Evolutionary conservation across 2,329 filamentous ascomycete species (phyloP), one percentile per base, ranked within the genome.

Genomic region (Arthrobotrys entomopaga): DNA sequence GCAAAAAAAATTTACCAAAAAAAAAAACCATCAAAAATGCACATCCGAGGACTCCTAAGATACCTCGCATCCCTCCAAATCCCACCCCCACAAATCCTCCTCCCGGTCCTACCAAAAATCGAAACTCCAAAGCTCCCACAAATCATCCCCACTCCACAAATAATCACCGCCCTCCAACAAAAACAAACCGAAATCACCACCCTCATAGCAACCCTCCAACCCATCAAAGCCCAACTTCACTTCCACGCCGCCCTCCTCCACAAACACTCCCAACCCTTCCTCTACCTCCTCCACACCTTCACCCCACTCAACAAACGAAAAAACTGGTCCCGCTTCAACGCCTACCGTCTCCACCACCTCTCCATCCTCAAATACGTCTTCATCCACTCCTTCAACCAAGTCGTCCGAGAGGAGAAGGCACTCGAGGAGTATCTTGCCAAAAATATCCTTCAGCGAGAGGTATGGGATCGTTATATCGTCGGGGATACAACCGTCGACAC

Each of bases 261-360:
- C 29, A 56, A 48, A n/a, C 69, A 73, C 50, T 66, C 69, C 1
- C 61, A 54, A 19, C 49, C 69, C 0, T 64, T 74, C n/a, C 52
- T 74, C 20, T 74, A 66, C 57, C 42, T 67, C 48, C 34, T 74
- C n/a, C 42, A 63, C 1, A 34, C 22, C 13, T 74, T 58, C n/a
- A n/a, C 50, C 16, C 57, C 63, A 6, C 19, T 26, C 2, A 34
- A 54, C 13, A 26, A 40, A 13, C 43, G 58, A 16, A 52, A 59
- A 13, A 22, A 63, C 34, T 74, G 70, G 70, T 13, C 34, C 16
- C 22, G 6, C 22, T 74, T 74, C 56, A 38, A 57, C 2, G 34
- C 70, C 3, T 74, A 74, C 34, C 49, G 52, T 13, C 11, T 22
- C 10, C 15, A 64, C 22, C 57, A 63, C 48, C 48, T 74, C n/a